Conservation (phyloP, 768 basidiomycete species). For the Boletus pseudo-olivaceus region DNA sequence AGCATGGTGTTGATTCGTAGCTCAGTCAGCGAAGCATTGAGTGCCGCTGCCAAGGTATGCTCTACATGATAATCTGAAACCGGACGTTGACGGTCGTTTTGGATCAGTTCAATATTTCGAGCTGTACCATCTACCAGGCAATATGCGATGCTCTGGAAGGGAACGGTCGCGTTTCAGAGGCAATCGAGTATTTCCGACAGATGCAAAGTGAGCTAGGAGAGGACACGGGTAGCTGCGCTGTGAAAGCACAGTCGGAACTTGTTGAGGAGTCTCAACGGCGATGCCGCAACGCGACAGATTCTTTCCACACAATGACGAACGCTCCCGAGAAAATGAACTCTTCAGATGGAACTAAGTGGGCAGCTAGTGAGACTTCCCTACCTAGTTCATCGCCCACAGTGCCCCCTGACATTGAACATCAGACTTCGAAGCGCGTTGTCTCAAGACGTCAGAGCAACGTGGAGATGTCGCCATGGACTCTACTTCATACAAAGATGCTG, state of each 20-base stretch:
- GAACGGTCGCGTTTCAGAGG: neutral
- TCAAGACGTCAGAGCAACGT: neutral
- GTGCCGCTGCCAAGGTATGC: neutral
- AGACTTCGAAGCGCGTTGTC: neutral
- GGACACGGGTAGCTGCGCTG: too few relatives aligned
- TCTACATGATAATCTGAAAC: too few relatives aligned
- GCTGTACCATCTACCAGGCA: neutral
- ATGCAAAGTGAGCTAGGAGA: neutral
- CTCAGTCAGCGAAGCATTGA: neutral
- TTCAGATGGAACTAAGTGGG: neutral
- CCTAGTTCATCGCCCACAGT: neutral
- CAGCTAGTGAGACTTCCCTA: neutral
- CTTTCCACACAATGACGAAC: neutral
- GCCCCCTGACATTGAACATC: neutral
- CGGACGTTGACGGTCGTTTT: neutral
- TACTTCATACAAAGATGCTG: neutral
- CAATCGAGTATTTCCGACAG: neutral
- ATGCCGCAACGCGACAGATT: neutral
- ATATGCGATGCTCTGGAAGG: conserved; percentile 3
- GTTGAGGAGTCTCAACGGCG: neutral
- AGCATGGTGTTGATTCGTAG: neutral
- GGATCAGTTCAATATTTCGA: conserved; percentile 3
- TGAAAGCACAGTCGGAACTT: neutral
- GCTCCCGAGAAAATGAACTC: neutral
- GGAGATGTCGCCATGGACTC: neutral